Evolutionary conservation across 2,329 filamentous ascomycete genomes (phyloP).

Genomic region (Phoma sp.): DNA sequence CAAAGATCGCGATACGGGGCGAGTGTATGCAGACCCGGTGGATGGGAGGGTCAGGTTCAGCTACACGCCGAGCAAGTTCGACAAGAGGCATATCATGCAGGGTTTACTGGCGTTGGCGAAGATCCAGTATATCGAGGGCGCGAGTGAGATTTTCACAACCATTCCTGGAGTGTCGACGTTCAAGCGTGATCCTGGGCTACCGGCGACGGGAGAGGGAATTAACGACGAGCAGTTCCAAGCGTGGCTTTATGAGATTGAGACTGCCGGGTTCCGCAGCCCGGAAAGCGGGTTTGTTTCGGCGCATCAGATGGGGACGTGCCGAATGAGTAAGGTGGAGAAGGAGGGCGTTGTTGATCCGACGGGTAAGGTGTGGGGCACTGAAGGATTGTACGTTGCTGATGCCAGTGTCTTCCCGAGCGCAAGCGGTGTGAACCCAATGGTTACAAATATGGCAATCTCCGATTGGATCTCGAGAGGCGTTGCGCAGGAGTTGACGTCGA

Average conservation of each 20-base stretch:
- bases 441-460: conserved; percentile 69
- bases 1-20: conserved; percentile 78
- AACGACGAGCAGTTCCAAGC: conserved; percentile 66
- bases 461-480: conserved; percentile 47
- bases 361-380: conserved; percentile 67
- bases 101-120: conserved; percentile 76
- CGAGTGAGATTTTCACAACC: conserved; percentile 76
- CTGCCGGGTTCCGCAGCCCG: conserved; percentile 58
- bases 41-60: conserved; percentile 71
- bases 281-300: conserved; percentile 69
- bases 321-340: conserved; percentile 66
- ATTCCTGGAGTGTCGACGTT: conserved; percentile 72
- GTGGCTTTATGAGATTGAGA: conserved; percentile 66
- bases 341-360: conserved; percentile 55
- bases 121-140: conserved; percentile 79
- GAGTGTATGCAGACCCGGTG: conserved; percentile 73
- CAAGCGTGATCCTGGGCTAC: conserved; percentile 49
- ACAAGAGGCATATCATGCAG: conserved; percentile 74
- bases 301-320: conserved; percentile 81
- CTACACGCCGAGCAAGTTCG: conserved; percentile 75
- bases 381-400: conserved; percentile 74
- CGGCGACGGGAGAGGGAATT: conserved; percentile 51
- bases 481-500: conserved; percentile 32
- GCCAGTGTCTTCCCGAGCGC: conserved; percentile 78
- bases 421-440: conserved; percentile 83